A percentile compares a stretch with the other conserved stretches of the same genome.
Conservation (phyloP, 2,329 filamentous ascomycete genomes). For the Trichoderma oligosporum region DNA sequence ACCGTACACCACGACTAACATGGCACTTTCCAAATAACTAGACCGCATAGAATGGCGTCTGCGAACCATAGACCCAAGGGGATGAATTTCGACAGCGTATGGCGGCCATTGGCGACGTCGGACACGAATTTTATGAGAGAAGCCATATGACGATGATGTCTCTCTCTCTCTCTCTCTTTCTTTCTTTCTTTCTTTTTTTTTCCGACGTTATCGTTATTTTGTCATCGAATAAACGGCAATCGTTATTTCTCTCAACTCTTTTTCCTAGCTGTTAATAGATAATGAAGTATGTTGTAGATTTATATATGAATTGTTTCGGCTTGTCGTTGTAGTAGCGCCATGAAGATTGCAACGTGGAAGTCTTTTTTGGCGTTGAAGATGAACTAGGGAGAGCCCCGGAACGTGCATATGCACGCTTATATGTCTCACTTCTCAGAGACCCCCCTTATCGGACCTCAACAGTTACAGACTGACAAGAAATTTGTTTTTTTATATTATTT, state of each 20-base stretch:
- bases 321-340: neutral
- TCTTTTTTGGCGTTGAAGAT: neutral
- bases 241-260: neutral
- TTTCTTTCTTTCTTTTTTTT: too few relatives aligned
- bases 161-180: neutral
- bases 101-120: slow-evolving; percentile 47
- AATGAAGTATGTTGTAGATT: neutral
- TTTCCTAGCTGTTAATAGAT: neutral
- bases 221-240: neutral
- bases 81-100: slow-evolving; percentile 47
- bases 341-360: slow-evolving; percentile 16
- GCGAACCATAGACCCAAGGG: slow-evolving; percentile 62
- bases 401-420: slow-evolving; percentile 10
- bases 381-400: neutral
- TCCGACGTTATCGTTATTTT: too few relatives aligned
- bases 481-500: too few relatives aligned
- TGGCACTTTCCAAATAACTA: slow-evolving; percentile 76
- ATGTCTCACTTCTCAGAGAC: neutral
- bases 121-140: slow-evolving; percentile 33
- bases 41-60: slow-evolving; percentile 67
- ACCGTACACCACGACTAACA: slow-evolving; percentile 53
- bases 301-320: neutral
- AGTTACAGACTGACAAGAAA: neutral
- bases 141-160: slow-evolving; percentile 30
- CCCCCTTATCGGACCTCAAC: neutral